Evolutionary conservation across 169 alveolate species (phyloP), one percentile per base, ranked within the genome.

Genomic region (Amoebophrya sp.): DNA sequence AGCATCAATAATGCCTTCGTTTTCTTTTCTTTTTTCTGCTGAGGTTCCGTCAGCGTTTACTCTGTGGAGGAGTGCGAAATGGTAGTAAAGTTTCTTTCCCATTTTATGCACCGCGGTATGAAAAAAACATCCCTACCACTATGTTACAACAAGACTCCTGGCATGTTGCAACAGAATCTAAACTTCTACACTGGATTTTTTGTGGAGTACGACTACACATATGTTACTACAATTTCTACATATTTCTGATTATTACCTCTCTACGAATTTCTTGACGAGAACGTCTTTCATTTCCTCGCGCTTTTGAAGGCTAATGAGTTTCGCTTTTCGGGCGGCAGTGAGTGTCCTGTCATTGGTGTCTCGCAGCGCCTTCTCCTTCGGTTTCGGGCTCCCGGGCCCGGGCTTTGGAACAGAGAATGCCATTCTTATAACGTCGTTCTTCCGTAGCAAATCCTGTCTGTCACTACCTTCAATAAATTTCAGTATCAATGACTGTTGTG

Each of bases 371-470:
- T 36, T 29, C 83, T 65, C 83, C 33, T 1, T 18, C 83, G 83
- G 39, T 26, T 26, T 6, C 83, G 83, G 83, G 2, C 38, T 26
- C 33, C 12, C 33, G 83, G 36, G 36, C 26, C 83, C 83, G 2
- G 83, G 83, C 83, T 65, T 65, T 36, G 83, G 83, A 36, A 65
- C 83, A 12, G 83, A 65, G 83, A 65, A 65, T 36, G 83, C 83
- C 83, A 65, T 65, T 6, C 0, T 65, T 26, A 29, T 6, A 65
- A 6, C 23, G n/a, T 53, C 10, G n/a, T 53, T 53, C 76, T 53
- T 23, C 76, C 76, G 76, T 53, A 53, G 76, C 76, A 53, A 53
- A n/a, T n/a, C n/a, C n/a, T n/a, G n/a, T n/a, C n/a, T n/a, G n/a
- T n/a, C n/a, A n/a, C n/a, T n/a, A n/a, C n/a, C n/a, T n/a, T n/a